A percentile compares a stretch with the other conserved stretches of the same genome.
Evolutionary conservation across 148 eudicot species (phyloP).

Genomic region (Nyssa sinensis): DNA sequence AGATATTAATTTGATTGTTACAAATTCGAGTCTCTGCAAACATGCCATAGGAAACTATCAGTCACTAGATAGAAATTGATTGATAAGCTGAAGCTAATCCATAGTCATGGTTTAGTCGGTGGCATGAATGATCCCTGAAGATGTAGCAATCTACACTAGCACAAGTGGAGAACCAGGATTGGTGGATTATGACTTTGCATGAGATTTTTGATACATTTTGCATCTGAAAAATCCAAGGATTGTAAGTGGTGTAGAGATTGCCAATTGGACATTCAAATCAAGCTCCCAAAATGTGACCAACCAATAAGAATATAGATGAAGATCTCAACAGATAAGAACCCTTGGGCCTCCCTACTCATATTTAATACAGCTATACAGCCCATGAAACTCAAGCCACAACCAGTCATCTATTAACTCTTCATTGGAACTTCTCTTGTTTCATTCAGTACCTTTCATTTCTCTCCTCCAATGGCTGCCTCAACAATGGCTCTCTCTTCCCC

Average conservation of each 20-base stretch:
- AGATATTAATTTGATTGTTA: too few species aligned
- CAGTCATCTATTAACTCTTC: neutral
- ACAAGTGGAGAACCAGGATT: neutral
- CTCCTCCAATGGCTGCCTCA: neutral
- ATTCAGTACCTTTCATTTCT: too few species aligned
- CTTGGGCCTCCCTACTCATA: neutral
- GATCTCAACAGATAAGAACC: conserved; percentile 9
- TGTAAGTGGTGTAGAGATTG: neutral
- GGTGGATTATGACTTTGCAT: neutral
- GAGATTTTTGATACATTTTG: neutral
- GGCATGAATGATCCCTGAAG: too few species aligned
- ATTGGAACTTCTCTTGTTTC: neutral
- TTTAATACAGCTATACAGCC: neutral
- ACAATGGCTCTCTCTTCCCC: conserved; percentile 41
- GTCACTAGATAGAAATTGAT: too few species aligned
- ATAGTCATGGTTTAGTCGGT: too few species aligned
- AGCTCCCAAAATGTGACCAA: conserved; percentile 2
- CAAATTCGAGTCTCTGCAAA: too few species aligned
- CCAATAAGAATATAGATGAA: conserved; percentile 7
- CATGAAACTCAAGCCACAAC: neutral
- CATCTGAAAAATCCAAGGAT: neutral
- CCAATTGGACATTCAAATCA: neutral
- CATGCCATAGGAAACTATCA: too few species aligned
- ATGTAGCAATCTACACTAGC: neutral
- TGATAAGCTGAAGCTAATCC: too few species aligned